Conservation (phyloP, 2,329 filamentous ascomycete species). For the Apiospora saccharicola region DNA sequence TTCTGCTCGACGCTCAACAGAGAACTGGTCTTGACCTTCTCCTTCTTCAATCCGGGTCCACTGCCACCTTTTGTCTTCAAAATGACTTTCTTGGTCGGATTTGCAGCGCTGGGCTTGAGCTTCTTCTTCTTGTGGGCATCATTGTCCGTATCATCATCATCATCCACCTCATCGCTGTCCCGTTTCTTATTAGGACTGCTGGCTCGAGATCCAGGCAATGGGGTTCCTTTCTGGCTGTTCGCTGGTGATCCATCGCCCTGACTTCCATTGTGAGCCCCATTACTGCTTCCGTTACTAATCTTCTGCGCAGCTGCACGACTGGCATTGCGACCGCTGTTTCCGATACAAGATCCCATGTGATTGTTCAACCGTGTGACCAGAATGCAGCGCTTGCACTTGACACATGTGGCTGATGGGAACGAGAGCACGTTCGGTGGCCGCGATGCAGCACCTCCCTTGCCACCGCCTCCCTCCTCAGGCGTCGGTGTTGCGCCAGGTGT, state of each 20-base stretch:
- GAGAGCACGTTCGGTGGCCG: slow-evolving; percentile 68
- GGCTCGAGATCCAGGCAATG: slow-evolving; percentile 60
- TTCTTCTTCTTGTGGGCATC: slow-evolving; percentile 65
- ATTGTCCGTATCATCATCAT: slow-evolving; percentile 61
- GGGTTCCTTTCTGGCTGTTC: slow-evolving; percentile 69
- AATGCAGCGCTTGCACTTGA: slow-evolving; percentile 72
- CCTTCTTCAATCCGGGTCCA: slow-evolving; percentile 54
- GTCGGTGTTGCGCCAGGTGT: slow-evolving; percentile 49
- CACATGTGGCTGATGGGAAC: slow-evolving; percentile 71
- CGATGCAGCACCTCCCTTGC: slow-evolving; percentile 40
- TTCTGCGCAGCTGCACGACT: slow-evolving; percentile 69
- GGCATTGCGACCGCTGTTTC: slow-evolving; percentile 69
- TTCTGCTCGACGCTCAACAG: slow-evolving; percentile 59
- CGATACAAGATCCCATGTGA: slow-evolving; percentile 73
- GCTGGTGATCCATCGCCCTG: slow-evolving; percentile 66
- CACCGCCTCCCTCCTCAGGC: slow-evolving; percentile 52
- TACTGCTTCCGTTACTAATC: slow-evolving; percentile 63
- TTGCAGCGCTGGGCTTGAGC: slow-evolving; percentile 52
- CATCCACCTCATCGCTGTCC: slow-evolving; percentile 61
- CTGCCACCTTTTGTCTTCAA: slow-evolving; percentile 57
- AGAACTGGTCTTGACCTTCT: slow-evolving; percentile 61
- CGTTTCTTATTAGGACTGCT: slow-evolving; percentile 64
- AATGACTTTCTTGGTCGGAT: slow-evolving; percentile 61
- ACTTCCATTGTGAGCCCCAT: slow-evolving; percentile 48
- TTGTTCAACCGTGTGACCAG: slow-evolving; percentile 71